Base-by-base conservation (phyloP, 441 rosid species). In the Sinapis alba region DNA sequence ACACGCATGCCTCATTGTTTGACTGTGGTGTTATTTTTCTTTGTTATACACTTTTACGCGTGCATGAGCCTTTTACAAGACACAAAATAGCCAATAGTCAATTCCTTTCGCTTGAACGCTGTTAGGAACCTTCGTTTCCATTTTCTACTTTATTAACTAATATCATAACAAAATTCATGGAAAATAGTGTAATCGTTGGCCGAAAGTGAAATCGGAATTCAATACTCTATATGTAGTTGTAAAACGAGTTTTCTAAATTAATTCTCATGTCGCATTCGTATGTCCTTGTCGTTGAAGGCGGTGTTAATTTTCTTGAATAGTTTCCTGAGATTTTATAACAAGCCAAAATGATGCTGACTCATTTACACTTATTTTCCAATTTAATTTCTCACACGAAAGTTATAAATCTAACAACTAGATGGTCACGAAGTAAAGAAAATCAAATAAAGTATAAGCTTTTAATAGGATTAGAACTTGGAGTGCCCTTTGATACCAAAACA, bases 301-400 rank as follows among this genome's bases (percentile, higher is more conserved):
- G 58, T 53, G 34, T 69, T 69, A 36, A 69, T 51, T 69, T 75
- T 53, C 64, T 61, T n/a, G 7, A 53, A 62, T 12, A 54, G 51
- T 76, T 64, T 76, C 23, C 13, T 28, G 75, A 63, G 56, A n/a
- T 63, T 63, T 45, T 11, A 20, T 57, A 76, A 32, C 57, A 69
- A 28, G 75, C 65, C 75, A 76, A 76, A 70, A 63, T 28, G 18
- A 38, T 54, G 75, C 79, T 76, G 75, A 76, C 62, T 76, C 79
- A 70, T 70, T 63, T 69, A 76, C 79, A 76, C 66, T 76, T 21
- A 38, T 51, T 62, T 19, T 69, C 27, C 13, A 24, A 26, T 75
- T 50, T 24, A 24, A 51, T 13, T 76, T 54, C 50, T 56, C 56
- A 60, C 38, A 51, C 13, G 3, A 13, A 75, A 60, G 56, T 64